phyloP scores from a whole-genome alignment of 2,329 filamentous ascomycete species.

The Nemania abortiva region DNA sequence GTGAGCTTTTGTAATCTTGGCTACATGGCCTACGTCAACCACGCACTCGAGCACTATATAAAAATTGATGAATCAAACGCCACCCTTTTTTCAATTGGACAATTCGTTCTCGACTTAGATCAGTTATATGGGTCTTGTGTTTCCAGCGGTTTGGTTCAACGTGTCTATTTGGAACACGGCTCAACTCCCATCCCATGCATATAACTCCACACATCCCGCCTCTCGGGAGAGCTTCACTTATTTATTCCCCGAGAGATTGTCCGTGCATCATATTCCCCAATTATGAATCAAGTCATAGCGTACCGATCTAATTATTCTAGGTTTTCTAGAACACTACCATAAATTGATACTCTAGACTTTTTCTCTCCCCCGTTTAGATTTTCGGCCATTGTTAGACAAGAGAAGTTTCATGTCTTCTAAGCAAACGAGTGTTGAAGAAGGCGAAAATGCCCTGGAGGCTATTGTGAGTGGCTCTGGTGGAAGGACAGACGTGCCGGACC shows the following conservation, averaged over 20 bases:
- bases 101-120: neutral
- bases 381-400: neutral
- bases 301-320: conserved; percentile 1
- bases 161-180: neutral
- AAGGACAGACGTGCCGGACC: neutral
- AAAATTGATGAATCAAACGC: conserved; percentile 6
- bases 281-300: neutral
- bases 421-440: conserved; percentile 4
- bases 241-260: neutral
- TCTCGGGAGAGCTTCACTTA: conserved; percentile 8
- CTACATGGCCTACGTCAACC: conserved; percentile 10
- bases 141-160: conserved; percentile 24
- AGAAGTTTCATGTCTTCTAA: conserved; percentile 33
- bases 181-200: conserved; percentile 6
- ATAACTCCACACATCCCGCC: conserved; percentile 12
- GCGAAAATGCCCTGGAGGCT: conserved; percentile 10
- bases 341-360: neutral
- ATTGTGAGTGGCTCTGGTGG: neutral
- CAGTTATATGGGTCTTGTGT: conserved; percentile 26
- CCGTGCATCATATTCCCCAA: neutral
- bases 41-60: conserved; percentile 21
- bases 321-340: neutral
- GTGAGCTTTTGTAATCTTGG: conserved; percentile 10
- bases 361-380: neutral
- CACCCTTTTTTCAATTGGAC: conserved; percentile 1